phyloP scores from a whole-genome alignment of 805 yeast species.

The Pichia thaimueangensis region DNA sequence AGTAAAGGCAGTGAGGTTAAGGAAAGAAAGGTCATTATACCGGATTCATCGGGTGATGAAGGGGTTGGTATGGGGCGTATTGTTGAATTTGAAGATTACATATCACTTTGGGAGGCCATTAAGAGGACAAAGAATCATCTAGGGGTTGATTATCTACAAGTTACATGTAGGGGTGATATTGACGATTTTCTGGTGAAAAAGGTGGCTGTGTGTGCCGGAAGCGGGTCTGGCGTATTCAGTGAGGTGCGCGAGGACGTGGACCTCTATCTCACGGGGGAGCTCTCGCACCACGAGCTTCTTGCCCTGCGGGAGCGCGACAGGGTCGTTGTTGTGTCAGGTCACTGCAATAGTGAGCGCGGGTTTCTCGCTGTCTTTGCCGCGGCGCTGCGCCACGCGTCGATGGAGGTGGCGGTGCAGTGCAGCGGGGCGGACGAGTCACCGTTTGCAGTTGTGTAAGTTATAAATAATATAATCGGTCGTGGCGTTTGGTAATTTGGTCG shows the following conservation, averaged over 20 bases:
- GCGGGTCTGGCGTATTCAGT: slow-evolving; percentile 75
- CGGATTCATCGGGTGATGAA: slow-evolving; percentile 33
- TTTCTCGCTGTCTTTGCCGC: slow-evolving; percentile 37
- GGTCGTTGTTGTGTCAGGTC: slow-evolving; percentile 74
- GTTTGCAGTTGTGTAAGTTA: background rate
- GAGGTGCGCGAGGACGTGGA: slow-evolving; percentile 65
- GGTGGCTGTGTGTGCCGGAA: slow-evolving; percentile 92
- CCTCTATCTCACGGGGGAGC: slow-evolving; percentile 81
- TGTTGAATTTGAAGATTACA: slow-evolving; percentile 41
- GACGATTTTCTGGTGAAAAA: slow-evolving; percentile 34
- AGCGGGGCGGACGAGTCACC: slow-evolving; percentile 1
- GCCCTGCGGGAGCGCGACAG: slow-evolving; percentile 64
- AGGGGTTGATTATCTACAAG: slow-evolving; percentile 49
- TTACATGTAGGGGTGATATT: slow-evolving; percentile 40
- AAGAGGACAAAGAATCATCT: slow-evolving; percentile 47
- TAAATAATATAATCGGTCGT: too few species aligned
- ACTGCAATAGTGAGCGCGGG: slow-evolving; percentile 89
- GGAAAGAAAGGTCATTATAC: slow-evolving; percentile 36
- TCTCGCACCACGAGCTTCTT: slow-evolving; percentile 89
- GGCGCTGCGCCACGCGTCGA: background rate
- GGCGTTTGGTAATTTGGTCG: too few species aligned
- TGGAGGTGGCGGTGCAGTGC: too few species aligned
- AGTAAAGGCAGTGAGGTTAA: slow-evolving; percentile 15
- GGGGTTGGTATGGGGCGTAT: slow-evolving; percentile 82
- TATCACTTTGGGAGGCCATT: slow-evolving; percentile 41